Conservation (phyloP, 225 moss, liverwort and hornwort species). For the Antitrichia curtipendula region DNA sequence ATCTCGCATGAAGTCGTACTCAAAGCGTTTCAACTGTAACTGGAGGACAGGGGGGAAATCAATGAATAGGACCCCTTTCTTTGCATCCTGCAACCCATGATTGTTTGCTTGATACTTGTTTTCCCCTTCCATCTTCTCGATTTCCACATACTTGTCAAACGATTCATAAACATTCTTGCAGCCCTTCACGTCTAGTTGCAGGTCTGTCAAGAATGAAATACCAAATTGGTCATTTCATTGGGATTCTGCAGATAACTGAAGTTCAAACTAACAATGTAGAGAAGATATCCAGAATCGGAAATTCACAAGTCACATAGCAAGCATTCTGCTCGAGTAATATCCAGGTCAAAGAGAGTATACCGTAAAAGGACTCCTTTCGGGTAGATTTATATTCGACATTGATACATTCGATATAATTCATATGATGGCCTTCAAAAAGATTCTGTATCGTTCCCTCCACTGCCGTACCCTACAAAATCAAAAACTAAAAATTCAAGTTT, state of each 20-base stretch:
- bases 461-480: conserved; percentile 62
- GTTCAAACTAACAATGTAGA: background rate
- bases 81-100: conserved; percentile 77
- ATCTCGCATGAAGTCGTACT: conserved; percentile 84
- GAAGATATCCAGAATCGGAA: background rate
- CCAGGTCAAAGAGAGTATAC: conserved; percentile 18
- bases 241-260: background rate
- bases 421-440: conserved; percentile 97
- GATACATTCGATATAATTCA: conserved; percentile 99
- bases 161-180: conserved; percentile 98
- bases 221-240: background rate
- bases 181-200: conserved; percentile 96
- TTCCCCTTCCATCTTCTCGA: conserved; percentile 91
- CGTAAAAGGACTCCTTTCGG: conserved; percentile 96
- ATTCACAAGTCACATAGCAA: background rate
- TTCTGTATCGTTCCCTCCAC: conserved; percentile 97
- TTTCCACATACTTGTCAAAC: conserved; percentile 99
- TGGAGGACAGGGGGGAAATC: conserved; percentile 97
- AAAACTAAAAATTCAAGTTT: background rate
- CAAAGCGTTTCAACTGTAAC: conserved; percentile 97
- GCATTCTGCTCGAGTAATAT: background rate
- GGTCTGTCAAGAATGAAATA: conserved; percentile 32
- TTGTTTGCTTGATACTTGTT: conserved; percentile 94
- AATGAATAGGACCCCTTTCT: conserved; percentile 88
- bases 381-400: conserved; percentile 99